Evolutionary conservation across 257 asterid genomes (phyloP).

Genomic region (Linderniella brevidens): DNA sequence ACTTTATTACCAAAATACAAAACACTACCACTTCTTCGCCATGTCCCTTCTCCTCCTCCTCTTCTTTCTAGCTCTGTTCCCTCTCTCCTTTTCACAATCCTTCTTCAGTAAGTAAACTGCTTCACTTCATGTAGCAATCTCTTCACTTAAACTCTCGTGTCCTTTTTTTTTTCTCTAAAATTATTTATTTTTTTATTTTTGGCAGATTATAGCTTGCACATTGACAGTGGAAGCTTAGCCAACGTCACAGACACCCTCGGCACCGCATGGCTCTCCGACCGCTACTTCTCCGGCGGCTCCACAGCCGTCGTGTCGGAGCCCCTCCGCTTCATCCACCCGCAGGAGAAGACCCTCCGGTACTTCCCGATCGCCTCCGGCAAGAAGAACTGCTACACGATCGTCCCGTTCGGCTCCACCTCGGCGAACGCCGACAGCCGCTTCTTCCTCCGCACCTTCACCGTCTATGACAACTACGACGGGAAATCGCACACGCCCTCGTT

Average conservation of each 20-base stretch:
- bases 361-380: conserved; percentile 76
- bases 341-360: conserved; percentile 78
- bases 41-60: too few species aligned
- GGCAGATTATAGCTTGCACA: conserved; percentile 54
- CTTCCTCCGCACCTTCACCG: conserved; percentile 65
- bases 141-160: too few species aligned
- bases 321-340: conserved; percentile 50
- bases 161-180: too few species aligned
- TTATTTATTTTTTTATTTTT: too few species aligned
- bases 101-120: too few species aligned
- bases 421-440: conserved; percentile 24
- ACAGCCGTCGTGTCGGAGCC: conserved; percentile 80
- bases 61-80: too few species aligned
- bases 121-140: too few species aligned
- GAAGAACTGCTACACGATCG: conserved; percentile 58
- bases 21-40: too few species aligned
- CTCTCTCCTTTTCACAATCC: too few species aligned
- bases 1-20: too few species aligned
- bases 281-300: conserved; percentile 64
- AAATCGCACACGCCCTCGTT: conserved; percentile 72
- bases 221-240: conserved; percentile 68
- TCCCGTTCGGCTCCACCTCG: conserved; percentile 30
- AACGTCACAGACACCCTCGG: conserved; percentile 57
- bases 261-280: conserved; percentile 74
- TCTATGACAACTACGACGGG: conserved; percentile 81